A percentile compares a stretch with the other conserved stretches of the same genome.
phyloP scores from a whole-genome alignment of 306 rosid genomes.

The Pyrus betulifolia region DNA sequence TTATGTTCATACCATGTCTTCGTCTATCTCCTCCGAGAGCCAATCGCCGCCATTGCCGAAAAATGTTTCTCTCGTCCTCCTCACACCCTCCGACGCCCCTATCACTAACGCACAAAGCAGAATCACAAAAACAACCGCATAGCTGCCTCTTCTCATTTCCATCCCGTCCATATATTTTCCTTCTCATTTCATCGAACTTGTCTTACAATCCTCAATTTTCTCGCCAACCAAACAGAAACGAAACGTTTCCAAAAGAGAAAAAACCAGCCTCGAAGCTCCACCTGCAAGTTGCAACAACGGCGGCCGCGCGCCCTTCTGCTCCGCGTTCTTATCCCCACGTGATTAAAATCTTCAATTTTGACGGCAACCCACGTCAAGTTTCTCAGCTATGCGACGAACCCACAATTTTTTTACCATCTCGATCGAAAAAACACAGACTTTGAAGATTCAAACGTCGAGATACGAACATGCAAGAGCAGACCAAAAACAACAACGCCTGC shows the following conservation, averaged over 20 bases:
- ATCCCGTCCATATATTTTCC: constrained; percentile 27
- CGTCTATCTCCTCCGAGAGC: constrained; percentile 5
- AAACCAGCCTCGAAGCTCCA: constrained; percentile 3
- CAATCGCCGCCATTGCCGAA: constrained; percentile 4
- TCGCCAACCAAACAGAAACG: background rate
- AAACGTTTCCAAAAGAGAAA: background rate
- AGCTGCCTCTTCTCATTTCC: constrained; percentile 42
- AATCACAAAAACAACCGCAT: constrained; percentile 45
- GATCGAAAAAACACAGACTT: constrained; percentile 17
- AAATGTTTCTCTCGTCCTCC: constrained; percentile 33
- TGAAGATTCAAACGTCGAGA: constrained; percentile 12
- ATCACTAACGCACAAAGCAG: constrained; percentile 63
- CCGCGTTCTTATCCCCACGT: background rate
- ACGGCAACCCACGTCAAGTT: background rate
- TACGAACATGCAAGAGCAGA: background rate
- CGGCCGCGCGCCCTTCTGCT: background rate
- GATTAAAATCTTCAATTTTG: constrained; percentile 1
- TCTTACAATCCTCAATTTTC: constrained; percentile 7
- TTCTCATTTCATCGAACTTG: constrained; percentile 61
- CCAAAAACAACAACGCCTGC: background rate
- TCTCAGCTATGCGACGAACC: constrained; percentile 12
- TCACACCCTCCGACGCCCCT: constrained; percentile 51
- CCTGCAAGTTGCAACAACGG: constrained; percentile 6
- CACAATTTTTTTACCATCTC: constrained; percentile 2
- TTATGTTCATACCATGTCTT: constrained; percentile 36